Evolutionary conservation across 1,284 basidiomycete species (phyloP).

Genomic region (Ustilago hordei): DNA sequence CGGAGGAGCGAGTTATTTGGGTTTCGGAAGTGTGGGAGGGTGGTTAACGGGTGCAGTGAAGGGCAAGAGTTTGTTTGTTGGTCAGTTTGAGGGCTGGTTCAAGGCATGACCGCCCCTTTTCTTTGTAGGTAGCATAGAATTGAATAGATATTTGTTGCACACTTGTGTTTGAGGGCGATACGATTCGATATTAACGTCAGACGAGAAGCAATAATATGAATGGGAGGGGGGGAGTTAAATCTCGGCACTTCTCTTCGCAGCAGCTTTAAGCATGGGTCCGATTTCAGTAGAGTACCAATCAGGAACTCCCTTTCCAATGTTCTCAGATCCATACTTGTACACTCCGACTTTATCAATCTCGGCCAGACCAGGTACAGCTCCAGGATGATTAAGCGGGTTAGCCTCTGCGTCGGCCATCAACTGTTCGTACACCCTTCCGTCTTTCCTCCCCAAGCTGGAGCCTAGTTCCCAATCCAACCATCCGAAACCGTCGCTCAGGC

Average conservation of each 20-base stretch:
- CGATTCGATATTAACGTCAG: background rate
- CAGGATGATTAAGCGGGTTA: slow-evolving; percentile 76
- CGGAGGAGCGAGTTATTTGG: slow-evolving; percentile 41
- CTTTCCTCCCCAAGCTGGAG: slow-evolving; percentile 75
- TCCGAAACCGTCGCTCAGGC: slow-evolving; percentile 80
- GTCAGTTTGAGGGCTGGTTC: slow-evolving; percentile 32
- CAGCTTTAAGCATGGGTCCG: slow-evolving; percentile 52
- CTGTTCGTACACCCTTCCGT: slow-evolving; percentile 79
- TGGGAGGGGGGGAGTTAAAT: slow-evolving; percentile 34
- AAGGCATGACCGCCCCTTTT: slow-evolving; percentile 13
- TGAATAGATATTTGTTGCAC: background rate
- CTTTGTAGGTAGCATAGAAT: background rate
- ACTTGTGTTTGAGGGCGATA: background rate
- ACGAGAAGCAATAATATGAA: background rate
- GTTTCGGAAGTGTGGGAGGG: slow-evolving; percentile 26
- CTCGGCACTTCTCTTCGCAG: slow-evolving; percentile 31
- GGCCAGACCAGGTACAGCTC: slow-evolving; percentile 22
- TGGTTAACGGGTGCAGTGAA: slow-evolving; percentile 43
- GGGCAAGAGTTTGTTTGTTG: slow-evolving; percentile 44
- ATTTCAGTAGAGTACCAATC: slow-evolving; percentile 58
- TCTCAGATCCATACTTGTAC: slow-evolving; percentile 48
- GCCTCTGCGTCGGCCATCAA: slow-evolving; percentile 77
- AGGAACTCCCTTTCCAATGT: slow-evolving; percentile 57
- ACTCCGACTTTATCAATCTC: slow-evolving; percentile 48
- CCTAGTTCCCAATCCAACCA: slow-evolving; percentile 81